Evolutionary conservation across 192 early-diverging fungal genomes (phyloP).

Genomic region (Chytriomyces sp.): DNA sequence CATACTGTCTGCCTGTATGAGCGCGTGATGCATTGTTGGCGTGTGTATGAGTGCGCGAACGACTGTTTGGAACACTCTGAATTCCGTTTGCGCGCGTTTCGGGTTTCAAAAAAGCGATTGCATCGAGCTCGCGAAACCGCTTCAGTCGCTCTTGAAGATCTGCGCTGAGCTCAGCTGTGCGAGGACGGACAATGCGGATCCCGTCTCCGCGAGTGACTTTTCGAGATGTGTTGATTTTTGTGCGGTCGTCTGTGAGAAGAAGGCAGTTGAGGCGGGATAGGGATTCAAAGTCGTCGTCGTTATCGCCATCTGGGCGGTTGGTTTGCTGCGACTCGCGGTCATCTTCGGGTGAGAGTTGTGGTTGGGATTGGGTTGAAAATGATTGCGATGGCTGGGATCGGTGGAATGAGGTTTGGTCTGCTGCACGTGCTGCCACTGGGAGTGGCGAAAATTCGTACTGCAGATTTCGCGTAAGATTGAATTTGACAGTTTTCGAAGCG

Average conservation of each 20-base stretch:
- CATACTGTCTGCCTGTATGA: too few relatives aligned
- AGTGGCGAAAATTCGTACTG: slow-evolving; percentile 30
- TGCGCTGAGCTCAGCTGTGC: slow-evolving; percentile 33
- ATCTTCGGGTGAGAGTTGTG: background rate
- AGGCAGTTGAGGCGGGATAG: background rate
- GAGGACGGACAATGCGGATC: slow-evolving; percentile 15
- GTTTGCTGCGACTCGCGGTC: slow-evolving; percentile 1
- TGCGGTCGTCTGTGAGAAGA: background rate
- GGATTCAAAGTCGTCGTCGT: slow-evolving; percentile 1
- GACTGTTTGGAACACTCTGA: background rate
- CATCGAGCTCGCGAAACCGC: slow-evolving; percentile 31
- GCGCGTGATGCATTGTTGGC: too few relatives aligned
- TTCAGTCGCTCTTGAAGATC: slow-evolving; percentile 24
- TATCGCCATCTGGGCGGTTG: background rate
- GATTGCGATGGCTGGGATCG: too few relatives aligned
- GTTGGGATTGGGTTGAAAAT: background rate
- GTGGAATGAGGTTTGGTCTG: too few relatives aligned
- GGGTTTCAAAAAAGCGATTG: slow-evolving; percentile 29
- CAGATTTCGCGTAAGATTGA: slow-evolving; percentile 30
- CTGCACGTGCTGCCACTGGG: background rate
- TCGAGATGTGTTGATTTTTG: background rate
- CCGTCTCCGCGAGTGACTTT: background rate
- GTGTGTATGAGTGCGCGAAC: background rate
- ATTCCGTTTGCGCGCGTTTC: background rate
- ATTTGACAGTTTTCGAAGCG: slow-evolving; percentile 23